These are phyloP conservation scores for Tetrapyrgos nigripes DNA, from an alignment of 1,284 basidiomycete species.

Conservation along the genomic window DNA sequence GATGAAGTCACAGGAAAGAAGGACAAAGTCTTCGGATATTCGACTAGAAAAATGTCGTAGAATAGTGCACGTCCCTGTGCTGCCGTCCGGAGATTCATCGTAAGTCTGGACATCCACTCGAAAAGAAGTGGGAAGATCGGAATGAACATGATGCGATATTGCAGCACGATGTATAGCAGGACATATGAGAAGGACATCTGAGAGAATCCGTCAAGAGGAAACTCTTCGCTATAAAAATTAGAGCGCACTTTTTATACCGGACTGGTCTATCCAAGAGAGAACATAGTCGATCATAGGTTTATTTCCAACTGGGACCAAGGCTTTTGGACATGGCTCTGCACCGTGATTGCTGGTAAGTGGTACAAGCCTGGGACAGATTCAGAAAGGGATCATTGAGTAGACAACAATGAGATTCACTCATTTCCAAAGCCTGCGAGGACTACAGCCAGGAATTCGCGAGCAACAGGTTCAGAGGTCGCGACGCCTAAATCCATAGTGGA, in stretches of 20 bases:
- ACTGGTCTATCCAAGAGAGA: slow-evolving; percentile 86
- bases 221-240: slow-evolving; percentile 15
- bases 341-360: slow-evolving; percentile 78
- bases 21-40: slow-evolving; percentile 83
- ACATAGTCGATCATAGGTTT: slow-evolving; percentile 87
- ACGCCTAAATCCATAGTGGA: slow-evolving; percentile 68
- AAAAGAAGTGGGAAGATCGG: slow-evolving; percentile 63
- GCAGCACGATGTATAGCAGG: slow-evolving; percentile 76
- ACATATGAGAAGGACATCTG: slow-evolving; percentile 88
- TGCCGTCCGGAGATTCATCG: slow-evolving; percentile 70
- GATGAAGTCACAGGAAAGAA: slow-evolving; percentile 93
- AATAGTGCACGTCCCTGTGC: slow-evolving; percentile 72
- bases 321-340: slow-evolving; percentile 82
- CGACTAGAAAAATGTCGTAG: slow-evolving; percentile 73
- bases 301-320: slow-evolving; percentile 87
- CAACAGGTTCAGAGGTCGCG: slow-evolving; percentile 53
- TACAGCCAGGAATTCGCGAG: slow-evolving; percentile 83
- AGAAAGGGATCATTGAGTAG: neutral
- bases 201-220: slow-evolving; percentile 11
- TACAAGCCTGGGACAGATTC: slow-evolving; percentile 56
- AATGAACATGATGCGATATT: slow-evolving; percentile 84
- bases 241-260: slow-evolving; percentile 79
- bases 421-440: slow-evolving; percentile 88
- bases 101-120: slow-evolving; percentile 77
- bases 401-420: slow-evolving; percentile 56